phyloP scores from a whole-genome alignment of 1,284 basidiomycete genomes.

The Trichosporon inkin region DNA sequence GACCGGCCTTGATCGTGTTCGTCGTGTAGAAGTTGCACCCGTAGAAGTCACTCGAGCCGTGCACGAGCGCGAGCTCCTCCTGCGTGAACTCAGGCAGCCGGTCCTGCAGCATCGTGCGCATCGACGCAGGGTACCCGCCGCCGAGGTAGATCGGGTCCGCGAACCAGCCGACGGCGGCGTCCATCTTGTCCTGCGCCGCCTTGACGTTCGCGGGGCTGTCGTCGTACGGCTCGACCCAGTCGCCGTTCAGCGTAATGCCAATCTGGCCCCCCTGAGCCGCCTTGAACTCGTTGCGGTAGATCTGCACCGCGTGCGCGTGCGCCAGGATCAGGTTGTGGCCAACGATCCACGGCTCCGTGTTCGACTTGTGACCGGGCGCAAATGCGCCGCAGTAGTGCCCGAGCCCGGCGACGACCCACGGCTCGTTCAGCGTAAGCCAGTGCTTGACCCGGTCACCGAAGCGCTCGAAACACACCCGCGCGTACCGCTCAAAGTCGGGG shows the following conservation, averaged over 20 bases:
- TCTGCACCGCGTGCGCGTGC: slow-evolving; percentile 62
- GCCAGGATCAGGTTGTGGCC: slow-evolving; percentile 65
- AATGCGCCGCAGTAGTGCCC: slow-evolving; percentile 53
- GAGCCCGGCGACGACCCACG: slow-evolving; percentile 65
- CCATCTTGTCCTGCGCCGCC: slow-evolving; percentile 63
- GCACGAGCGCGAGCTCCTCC: slow-evolving; percentile 61
- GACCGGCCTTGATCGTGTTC: slow-evolving; percentile 57
- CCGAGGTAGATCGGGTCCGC: slow-evolving; percentile 69
- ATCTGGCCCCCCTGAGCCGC: slow-evolving; percentile 54
- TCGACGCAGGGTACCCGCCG: slow-evolving; percentile 59
- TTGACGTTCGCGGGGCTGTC: slow-evolving; percentile 60
- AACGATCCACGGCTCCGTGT: slow-evolving; percentile 68
- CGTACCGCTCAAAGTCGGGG: slow-evolving; percentile 62
- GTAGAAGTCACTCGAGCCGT: slow-evolving; percentile 47
- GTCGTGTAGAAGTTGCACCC: slow-evolving; percentile 60
- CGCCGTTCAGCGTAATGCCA: slow-evolving; percentile 69
- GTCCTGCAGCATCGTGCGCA: slow-evolving; percentile 60
- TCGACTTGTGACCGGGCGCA: slow-evolving; percentile 54
- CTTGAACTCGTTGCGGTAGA: slow-evolving; percentile 61
- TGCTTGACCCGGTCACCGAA: slow-evolving; percentile 71
- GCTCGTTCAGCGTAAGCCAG: slow-evolving; percentile 65
- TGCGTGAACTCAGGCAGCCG: slow-evolving; percentile 63
- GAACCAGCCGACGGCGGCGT: slow-evolving; percentile 57
- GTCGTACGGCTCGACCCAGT: slow-evolving; percentile 67
- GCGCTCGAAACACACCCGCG: slow-evolving; percentile 65